Evolutionary conservation across 768 basidiomycete species (phyloP).

Genomic region (Ramaria sp.): DNA sequence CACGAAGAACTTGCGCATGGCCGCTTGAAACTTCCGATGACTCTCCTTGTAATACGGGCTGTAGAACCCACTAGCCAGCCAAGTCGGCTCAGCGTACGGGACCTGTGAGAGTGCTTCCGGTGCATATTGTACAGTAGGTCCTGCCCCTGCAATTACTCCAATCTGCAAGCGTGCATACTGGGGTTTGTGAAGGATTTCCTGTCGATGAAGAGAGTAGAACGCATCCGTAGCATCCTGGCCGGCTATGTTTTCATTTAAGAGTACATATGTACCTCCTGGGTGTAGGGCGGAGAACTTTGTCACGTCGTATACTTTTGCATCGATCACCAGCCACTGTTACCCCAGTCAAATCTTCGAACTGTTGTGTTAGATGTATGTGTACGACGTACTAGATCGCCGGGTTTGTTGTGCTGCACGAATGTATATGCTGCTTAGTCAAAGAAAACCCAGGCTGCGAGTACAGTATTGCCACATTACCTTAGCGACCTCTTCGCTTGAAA

Average conservation of each 20-base stretch:
- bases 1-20: constrained; percentile 65
- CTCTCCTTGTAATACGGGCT: constrained; percentile 71
- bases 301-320: constrained; percentile 74
- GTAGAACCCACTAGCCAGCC: constrained; percentile 57
- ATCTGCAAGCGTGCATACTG: constrained; percentile 65
- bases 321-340: constrained; percentile 68
- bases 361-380: neutral
- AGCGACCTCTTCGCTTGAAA: constrained; percentile 51
- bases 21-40: constrained; percentile 67
- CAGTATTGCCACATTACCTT: constrained; percentile 34
- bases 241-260: constrained; percentile 56
- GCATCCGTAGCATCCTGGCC: constrained; percentile 67
- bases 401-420: constrained; percentile 65
- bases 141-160: constrained; percentile 48
- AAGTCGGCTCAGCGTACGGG: constrained; percentile 81
- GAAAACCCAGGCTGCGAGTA: neutral
- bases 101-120: constrained; percentile 63
- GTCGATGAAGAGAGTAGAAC: constrained; percentile 80
- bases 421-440: neutral
- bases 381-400: constrained; percentile 61
- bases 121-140: constrained; percentile 40
- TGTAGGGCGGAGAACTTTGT: constrained; percentile 76
- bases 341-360: neutral
- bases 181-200: constrained; percentile 66
- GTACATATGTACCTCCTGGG: constrained; percentile 72